Evolutionary conservation across 805 yeast species (phyloP), one percentile per base, ranked within the genome.

Genomic region (Candida jianshihensis): DNA sequence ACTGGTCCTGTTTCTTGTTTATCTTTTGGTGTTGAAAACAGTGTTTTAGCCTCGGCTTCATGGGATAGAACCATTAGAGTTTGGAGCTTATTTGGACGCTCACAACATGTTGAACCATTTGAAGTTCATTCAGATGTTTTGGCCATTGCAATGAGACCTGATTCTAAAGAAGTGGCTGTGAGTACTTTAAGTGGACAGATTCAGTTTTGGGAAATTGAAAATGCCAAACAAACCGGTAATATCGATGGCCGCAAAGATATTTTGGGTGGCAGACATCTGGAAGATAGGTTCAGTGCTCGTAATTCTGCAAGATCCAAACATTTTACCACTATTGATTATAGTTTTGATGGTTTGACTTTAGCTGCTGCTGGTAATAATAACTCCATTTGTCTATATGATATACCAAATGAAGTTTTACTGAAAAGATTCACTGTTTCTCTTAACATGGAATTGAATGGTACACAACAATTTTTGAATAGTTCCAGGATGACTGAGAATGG

Each of bases 41-140:
- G 77, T 33, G 68, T 78, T 12, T 68, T 92, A 39, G 97, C 95
- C 4, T 79, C 92, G 39, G 94, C 96, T 2, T 82, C 95, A 17
- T 92, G 98, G 98, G 98, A 92, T 62, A 84, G 83, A 48, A 89
- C 97, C 5, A 80, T 89, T 14, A 70, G 98, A 47, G 69, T 92
- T 10, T 92, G 98, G 98, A 82, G 79, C 53, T 77, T 92, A 32
- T 92, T 90, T 59, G 82, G 89, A 12, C 75, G 98, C 51, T 68
- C 86, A 0, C 90, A 83, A 49, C 78, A 75, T 33, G 92, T 86
- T 34, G 98, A 92, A 61, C 97, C 97, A 8, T 76, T 92, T 47
- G 87, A 83, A 49, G 75, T 87, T 13, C 76, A 71, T 38, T 75
- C 89, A 26, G 98, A 92, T 57, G 96, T 87, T 10, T 68, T 90